Evolutionary conservation across 164 flowering plant genomes (phyloP).

Genomic region (Liriodendron chinense): DNA sequence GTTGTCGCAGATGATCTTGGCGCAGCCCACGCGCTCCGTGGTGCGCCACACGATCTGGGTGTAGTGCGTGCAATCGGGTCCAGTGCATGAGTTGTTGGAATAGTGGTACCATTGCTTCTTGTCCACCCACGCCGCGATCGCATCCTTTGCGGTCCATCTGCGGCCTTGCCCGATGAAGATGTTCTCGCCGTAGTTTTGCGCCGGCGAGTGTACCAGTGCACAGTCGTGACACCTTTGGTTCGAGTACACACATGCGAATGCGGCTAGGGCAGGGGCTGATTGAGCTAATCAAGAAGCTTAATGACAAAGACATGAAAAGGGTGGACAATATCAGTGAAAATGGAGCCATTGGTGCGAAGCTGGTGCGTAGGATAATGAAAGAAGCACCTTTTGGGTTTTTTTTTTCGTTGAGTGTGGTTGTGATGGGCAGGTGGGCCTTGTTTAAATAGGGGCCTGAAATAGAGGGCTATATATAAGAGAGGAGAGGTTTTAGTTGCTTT

Average conservation of each 20-base stretch:
- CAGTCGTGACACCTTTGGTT: conserved; percentile 23
- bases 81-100: conserved; percentile 12
- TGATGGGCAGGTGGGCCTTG: too few relatives aligned
- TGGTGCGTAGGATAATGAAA: too few relatives aligned
- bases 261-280: conserved; percentile 13
- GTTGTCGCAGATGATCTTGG: conserved; percentile 22
- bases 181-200: conserved; percentile 17
- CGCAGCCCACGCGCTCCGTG: conserved; percentile 22
- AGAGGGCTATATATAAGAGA: too few relatives aligned
- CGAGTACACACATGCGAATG: conserved; percentile 22
- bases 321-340: background rate
- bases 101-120: conserved; percentile 19
- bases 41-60: conserved; percentile 25
- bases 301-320: background rate
- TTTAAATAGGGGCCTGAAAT: too few relatives aligned
- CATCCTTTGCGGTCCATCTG: conserved; percentile 19
- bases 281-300: background rate
- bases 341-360: background rate
- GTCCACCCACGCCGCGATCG: conserved; percentile 20
- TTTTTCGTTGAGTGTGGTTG: too few relatives aligned
- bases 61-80: background rate
- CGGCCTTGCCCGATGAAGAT: conserved; percentile 21
- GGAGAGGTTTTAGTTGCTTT: too few relatives aligned
- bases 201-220: conserved; percentile 16
- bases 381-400: too few relatives aligned